Percentiles rank a stretch among this genome's conserved stretches.
phyloP scores from a whole-genome alignment of 805 yeast species.

The Barnettozyma botsteinii region DNA sequence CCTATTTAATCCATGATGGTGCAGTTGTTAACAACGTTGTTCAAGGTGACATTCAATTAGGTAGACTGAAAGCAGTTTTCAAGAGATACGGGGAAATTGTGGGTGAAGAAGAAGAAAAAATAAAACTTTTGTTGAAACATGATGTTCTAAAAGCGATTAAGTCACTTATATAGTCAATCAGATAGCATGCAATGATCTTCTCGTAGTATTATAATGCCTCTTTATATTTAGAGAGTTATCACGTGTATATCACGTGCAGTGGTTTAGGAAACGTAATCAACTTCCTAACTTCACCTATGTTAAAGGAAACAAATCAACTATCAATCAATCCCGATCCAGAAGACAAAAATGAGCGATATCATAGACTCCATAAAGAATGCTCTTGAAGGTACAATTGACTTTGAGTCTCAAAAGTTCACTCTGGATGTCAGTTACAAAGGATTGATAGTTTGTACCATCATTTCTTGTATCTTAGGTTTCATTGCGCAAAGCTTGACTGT shows the following conservation, averaged over 20 bases:
- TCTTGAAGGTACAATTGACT: slow-evolving; percentile 30
- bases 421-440: slow-evolving; percentile 14
- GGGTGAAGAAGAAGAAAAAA: slow-evolving; percentile 33
- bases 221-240: too few species aligned
- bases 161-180: slow-evolving; percentile 1
- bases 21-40: slow-evolving; percentile 35
- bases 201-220: too few species aligned
- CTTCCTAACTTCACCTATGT: not conserved
- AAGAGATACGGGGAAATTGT: slow-evolving; percentile 47
- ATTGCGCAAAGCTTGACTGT: slow-evolving; percentile 37
- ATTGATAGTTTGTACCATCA: slow-evolving; percentile 22
- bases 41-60: slow-evolving; percentile 35
- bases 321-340: too few species aligned
- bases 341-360: slow-evolving; percentile 28
- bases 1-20: slow-evolving; percentile 44
- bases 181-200: too few species aligned
- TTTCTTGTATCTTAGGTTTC: slow-evolving; percentile 45
- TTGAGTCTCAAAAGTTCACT: slow-evolving; percentile 25
- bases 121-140: slow-evolving; percentile 9
- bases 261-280: too few species aligned
- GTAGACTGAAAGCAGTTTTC: slow-evolving; percentile 37
- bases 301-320: not conserved
- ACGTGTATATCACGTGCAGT: too few species aligned
- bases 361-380: slow-evolving; percentile 24
- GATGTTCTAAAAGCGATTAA: slow-evolving; percentile 18